phyloP scores from a whole-genome alignment of 441 rosid species.

The Croton laevigatus region DNA sequence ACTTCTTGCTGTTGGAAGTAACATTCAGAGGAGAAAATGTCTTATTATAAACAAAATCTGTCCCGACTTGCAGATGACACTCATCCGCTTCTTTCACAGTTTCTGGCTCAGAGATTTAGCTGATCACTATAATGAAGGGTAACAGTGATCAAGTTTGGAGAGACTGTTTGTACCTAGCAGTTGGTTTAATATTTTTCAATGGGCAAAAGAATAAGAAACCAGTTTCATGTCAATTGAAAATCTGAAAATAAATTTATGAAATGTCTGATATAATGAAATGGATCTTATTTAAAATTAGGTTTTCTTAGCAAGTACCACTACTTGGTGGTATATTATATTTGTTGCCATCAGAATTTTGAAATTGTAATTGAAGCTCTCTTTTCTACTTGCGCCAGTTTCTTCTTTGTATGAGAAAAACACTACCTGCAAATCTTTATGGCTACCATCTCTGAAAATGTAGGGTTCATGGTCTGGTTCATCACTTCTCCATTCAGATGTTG shows the following conservation, averaged over 20 bases:
- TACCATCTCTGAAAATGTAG: slow-evolving; percentile 31
- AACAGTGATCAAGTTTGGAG: neutral
- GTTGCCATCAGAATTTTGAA: neutral
- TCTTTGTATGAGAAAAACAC: slow-evolving; percentile 12
- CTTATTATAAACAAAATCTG: neutral
- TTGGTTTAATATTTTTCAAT: neutral
- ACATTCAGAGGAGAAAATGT: neutral
- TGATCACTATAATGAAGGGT: neutral
- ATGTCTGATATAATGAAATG: neutral
- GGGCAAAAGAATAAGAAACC: neutral
- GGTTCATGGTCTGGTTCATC: slow-evolving; percentile 63
- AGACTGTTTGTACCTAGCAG: neutral
- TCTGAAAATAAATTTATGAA: neutral
- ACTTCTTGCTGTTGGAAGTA: neutral
- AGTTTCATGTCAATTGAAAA: neutral
- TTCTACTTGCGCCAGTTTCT: neutral
- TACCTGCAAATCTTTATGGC: slow-evolving; percentile 16
- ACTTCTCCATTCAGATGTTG: slow-evolving; percentile 36
- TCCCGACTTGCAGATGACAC: neutral
- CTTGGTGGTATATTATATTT: neutral
- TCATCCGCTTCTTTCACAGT: neutral
- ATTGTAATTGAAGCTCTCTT: neutral
- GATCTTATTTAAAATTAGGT: neutral
- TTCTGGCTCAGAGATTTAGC: neutral
- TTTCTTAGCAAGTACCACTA: neutral